Evolutionary conservation across 129 eudicot species (phyloP).

Genomic region (Mikania micrantha): DNA sequence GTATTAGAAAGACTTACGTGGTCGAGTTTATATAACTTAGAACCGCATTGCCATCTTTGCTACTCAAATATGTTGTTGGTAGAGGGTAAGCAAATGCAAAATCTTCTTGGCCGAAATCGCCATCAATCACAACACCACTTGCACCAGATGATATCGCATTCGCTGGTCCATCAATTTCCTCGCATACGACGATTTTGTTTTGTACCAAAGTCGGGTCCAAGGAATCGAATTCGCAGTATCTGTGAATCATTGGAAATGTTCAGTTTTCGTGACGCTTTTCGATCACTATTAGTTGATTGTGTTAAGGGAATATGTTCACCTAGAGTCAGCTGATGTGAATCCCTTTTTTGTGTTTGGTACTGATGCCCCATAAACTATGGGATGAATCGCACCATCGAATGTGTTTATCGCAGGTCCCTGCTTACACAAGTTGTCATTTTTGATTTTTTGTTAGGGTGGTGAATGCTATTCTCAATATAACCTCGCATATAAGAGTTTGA

Average conservation of each 20-base stretch:
- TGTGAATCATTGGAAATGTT: background rate
- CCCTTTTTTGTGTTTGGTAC: constrained; percentile 35
- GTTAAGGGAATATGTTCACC: constrained; percentile 15
- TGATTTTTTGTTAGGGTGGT: too few species aligned
- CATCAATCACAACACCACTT: constrained; percentile 27
- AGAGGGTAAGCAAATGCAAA: constrained; percentile 18
- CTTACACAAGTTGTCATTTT: too few species aligned
- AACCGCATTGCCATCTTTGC: constrained; percentile 29
- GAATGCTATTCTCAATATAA: too few species aligned
- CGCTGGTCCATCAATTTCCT: background rate
- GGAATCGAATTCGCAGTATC: constrained; percentile 24
- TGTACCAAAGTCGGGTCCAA: constrained; percentile 23
- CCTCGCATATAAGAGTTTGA: too few species aligned
- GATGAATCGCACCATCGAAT: constrained; percentile 19
- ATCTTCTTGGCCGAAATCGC: constrained; percentile 25
- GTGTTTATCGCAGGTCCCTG: constrained; percentile 45
- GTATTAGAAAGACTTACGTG: constrained; percentile 17
- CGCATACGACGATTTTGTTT: constrained; percentile 32
- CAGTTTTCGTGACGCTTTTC: background rate
- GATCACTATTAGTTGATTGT: background rate
- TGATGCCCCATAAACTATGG: constrained; percentile 36
- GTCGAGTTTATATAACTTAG: constrained; percentile 30
- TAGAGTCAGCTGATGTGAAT: constrained; percentile 22
- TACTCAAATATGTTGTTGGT: constrained; percentile 30
- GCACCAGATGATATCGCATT: constrained; percentile 19